phyloP scores from a whole-genome alignment of 2,329 filamentous ascomycete species.

The Boeremia exigua region DNA sequence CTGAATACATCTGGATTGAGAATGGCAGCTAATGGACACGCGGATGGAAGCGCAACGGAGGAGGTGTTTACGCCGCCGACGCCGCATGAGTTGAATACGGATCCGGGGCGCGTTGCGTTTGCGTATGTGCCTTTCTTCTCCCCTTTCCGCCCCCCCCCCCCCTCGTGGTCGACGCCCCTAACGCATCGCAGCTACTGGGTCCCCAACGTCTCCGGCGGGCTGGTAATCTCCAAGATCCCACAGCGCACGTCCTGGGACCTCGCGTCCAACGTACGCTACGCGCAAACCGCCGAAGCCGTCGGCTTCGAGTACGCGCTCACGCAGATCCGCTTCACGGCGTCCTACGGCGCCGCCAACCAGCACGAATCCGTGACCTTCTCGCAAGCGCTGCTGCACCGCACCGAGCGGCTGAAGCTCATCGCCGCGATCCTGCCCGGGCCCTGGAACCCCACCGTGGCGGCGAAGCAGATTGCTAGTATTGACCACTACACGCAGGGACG shows the following conservation, averaged over 20 bases:
- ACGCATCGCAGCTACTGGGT: conserved; percentile 56
- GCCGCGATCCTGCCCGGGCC: conserved; percentile 56
- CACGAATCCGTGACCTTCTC: conserved; percentile 60
- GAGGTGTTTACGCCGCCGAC: conserved; percentile 39
- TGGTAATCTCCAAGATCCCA: conserved; percentile 60
- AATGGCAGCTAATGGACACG: no score
- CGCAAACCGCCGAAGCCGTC: conserved; percentile 55
- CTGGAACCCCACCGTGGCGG: conserved; percentile 53
- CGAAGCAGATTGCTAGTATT: conserved; percentile 62
- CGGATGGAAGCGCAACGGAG: no score
- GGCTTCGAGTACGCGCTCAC: conserved; percentile 61
- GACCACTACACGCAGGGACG: conserved; percentile 60
- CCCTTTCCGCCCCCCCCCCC: not conserved
- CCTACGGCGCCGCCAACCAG: conserved; percentile 56
- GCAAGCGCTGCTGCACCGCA: conserved; percentile 57
- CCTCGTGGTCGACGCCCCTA: no score
- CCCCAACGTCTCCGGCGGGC: conserved; percentile 60
- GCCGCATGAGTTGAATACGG: conserved; percentile 48
- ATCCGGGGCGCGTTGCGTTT: conserved; percentile 55
- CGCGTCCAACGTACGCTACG: conserved; percentile 57
- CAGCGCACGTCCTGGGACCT: conserved; percentile 59
- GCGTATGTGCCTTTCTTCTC: conserved; percentile 36
- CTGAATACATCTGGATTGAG: no score
- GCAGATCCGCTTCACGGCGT: conserved; percentile 61
- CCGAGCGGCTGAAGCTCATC: conserved; percentile 58